A percentile compares a stretch with the other conserved stretches of the same genome.
These are phyloP conservation scores for Sclerotinia trifoliorum DNA, from an alignment of 2,329 filamentous ascomycete species.

Conservation along the genomic window DNA sequence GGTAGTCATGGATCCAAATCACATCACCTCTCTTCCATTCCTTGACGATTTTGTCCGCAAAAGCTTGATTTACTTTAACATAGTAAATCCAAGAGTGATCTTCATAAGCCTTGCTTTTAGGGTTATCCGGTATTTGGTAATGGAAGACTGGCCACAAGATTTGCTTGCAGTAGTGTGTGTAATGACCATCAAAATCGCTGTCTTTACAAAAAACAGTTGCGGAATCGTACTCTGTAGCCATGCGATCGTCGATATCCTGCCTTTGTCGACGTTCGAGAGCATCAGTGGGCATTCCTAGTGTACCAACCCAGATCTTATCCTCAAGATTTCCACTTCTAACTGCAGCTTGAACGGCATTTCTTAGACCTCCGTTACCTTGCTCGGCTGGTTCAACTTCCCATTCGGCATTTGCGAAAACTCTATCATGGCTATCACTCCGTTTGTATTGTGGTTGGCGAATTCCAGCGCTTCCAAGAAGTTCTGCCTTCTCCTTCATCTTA, in stretches of 20 bases:
- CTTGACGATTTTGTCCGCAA: slow-evolving; percentile 84
- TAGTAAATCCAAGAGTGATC: slow-evolving; percentile 98
- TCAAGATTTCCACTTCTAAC: slow-evolving; percentile 65
- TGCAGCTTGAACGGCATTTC: slow-evolving; percentile 82
- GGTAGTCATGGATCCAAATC: slow-evolving; percentile 96
- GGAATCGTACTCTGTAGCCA: slow-evolving; percentile 80
- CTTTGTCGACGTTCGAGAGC: slow-evolving; percentile 73
- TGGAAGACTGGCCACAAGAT: slow-evolving; percentile 98
- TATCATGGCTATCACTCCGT: slow-evolving; percentile 64
- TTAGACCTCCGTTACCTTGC: slow-evolving; percentile 88
- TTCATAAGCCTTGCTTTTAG: slow-evolving; percentile 96
- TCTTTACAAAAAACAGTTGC: slow-evolving; percentile 83
- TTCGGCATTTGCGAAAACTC: slow-evolving; percentile 70
- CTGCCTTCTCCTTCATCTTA: slow-evolving; percentile 56
- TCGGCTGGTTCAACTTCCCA: slow-evolving; percentile 84
- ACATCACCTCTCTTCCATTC: slow-evolving; percentile 93
- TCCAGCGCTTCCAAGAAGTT: slow-evolving; percentile 56
- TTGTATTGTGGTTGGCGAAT: slow-evolving; percentile 54
- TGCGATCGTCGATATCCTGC: slow-evolving; percentile 76
- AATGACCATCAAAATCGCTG: slow-evolving; percentile 91
- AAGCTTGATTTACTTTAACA: slow-evolving; percentile 85
- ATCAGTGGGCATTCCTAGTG: slow-evolving; percentile 91
- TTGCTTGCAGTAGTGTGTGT: slow-evolving; percentile 94
- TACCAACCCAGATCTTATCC: slow-evolving; percentile 88
- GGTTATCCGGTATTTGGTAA: slow-evolving; percentile 96